These are phyloP conservation scores for Chaetomium globosum DNA, from an alignment of 2,329 filamentous ascomycete genomes.

Conservation along the genomic window DNA sequence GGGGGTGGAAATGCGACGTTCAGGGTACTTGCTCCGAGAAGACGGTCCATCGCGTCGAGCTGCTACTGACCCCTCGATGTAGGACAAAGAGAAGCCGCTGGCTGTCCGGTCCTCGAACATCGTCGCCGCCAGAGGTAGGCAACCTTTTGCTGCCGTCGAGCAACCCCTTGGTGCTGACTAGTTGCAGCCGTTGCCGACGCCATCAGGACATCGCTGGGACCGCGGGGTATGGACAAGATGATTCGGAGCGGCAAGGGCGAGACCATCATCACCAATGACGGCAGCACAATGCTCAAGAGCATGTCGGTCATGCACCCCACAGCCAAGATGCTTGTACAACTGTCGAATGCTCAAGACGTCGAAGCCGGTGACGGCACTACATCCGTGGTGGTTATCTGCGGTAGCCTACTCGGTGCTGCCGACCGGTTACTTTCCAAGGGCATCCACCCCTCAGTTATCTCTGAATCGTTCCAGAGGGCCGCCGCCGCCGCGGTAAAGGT, in stretches of 20 bases:
- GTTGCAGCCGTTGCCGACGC: constrained; percentile 87
- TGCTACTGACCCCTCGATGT: constrained; percentile 38
- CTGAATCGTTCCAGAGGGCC: constrained; percentile 94
- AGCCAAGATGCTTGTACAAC: constrained; percentile 97
- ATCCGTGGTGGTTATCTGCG: constrained; percentile 96
- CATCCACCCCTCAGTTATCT: constrained; percentile 97
- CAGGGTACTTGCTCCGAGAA: constrained; percentile 49
- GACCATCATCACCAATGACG: constrained; percentile 99
- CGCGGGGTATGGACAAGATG: constrained; percentile 99
- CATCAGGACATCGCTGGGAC: constrained; percentile 92
- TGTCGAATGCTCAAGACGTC: constrained; percentile 95
- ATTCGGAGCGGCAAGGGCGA: constrained; percentile 96
- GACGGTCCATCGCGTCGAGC: constrained; percentile 38
- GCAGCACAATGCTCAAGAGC: constrained; percentile 98
- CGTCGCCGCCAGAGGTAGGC: constrained; percentile 86
- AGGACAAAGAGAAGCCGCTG: constrained; percentile 97
- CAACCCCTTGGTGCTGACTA: constrained; percentile 18
- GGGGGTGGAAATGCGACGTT: constrained; percentile 58
- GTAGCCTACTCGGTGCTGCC: constrained; percentile 89
- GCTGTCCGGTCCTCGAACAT: constrained; percentile 96
- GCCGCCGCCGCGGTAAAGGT: constrained; percentile 85
- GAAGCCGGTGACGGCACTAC: constrained; percentile 98
- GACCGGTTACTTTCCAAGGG: constrained; percentile 89
- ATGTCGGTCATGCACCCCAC: constrained; percentile 99
- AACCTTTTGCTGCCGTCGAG: neutral